Percentiles rank a stretch among this genome's conserved stretches.
phyloP scores from a whole-genome alignment of 768 basidiomycete genomes.

The Boletales sp. region DNA sequence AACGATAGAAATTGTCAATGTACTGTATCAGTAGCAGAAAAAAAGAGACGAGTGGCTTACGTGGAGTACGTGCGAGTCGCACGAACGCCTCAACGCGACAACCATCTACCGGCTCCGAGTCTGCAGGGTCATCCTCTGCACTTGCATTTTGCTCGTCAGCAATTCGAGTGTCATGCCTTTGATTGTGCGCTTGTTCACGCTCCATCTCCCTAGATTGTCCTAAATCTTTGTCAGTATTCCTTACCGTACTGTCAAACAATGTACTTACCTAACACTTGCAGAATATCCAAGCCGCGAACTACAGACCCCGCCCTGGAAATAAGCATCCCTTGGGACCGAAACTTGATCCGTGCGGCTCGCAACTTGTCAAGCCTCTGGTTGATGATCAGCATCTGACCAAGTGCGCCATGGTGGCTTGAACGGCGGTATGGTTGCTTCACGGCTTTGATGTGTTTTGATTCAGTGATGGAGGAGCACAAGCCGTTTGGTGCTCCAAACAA shows the following conservation, averaged over 20 bases:
- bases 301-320: background rate
- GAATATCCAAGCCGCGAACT: too few relatives aligned
- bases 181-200: too few relatives aligned
- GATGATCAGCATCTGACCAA: background rate
- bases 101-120: background rate
- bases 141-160: background rate
- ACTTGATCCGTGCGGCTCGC: background rate
- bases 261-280: too few relatives aligned
- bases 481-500: background rate
- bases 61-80: background rate
- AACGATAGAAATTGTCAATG: background rate
- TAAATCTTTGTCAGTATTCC: background rate
- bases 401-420: background rate
- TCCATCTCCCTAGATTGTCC: too few relatives aligned
- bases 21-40: too few relatives aligned
- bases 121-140: too few relatives aligned
- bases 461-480: background rate
- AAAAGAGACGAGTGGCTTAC: background rate
- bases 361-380: background rate
- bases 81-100: background rate
- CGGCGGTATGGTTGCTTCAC: background rate
- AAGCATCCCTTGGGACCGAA: background rate
- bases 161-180: background rate
- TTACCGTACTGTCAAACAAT: background rate
- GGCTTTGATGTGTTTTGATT: conserved; percentile 1